Evolutionary conservation across 371 early-diverging fungal genomes (phyloP), one percentile per base, ranked within the genome.

Genomic region (Mortierella sp.): DNA sequence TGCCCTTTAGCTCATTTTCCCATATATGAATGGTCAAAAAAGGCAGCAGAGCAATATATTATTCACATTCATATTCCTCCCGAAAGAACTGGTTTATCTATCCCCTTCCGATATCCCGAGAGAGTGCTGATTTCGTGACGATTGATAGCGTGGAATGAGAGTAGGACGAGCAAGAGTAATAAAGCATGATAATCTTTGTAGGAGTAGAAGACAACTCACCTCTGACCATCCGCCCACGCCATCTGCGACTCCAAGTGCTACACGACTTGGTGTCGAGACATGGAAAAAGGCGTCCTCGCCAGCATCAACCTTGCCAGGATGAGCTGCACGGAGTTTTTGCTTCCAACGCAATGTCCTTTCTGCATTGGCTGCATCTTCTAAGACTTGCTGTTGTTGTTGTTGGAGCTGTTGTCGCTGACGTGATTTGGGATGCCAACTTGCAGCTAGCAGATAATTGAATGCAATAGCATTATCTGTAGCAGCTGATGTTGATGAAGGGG

Each of bases 221-320:
- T 89, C 87, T 64, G 88, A 76, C 93, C 93, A 92, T 32, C 93
- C 91, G 20, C 93, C 93, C 16, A 92, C 93, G 55, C 93, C 93
- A 71, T 92, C 93, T 0, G 93, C 93, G 10, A 92, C 90, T 65
- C 93, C 93, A 26, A 90, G 70, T 16, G 91, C 90, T 30, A 90
- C 81, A 14, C 91, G 88, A 37, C 86, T 84, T 5, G 88, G 88
- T 18, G 91, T 91, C n/a, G 74, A 85, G 20, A 89, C 90, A 65
- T 90, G 88, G 63, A 91, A 93, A 66, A 91, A 91, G 14, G 93
- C 93, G 75, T 93, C 93, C 69, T 91, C 93, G 30, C 93, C 93
- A 32, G 93, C 91, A 83, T 92, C 91, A 5, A 92, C 93, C 62
- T 92, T 92, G 35, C 89, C 55, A 26, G 26, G 47, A 40, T 62